Evolutionary conservation across 2,329 filamentous ascomycete genomes (phyloP), one percentile per base, ranked within the genome.

Genomic region (Diaporthe citrichinensis): DNA sequence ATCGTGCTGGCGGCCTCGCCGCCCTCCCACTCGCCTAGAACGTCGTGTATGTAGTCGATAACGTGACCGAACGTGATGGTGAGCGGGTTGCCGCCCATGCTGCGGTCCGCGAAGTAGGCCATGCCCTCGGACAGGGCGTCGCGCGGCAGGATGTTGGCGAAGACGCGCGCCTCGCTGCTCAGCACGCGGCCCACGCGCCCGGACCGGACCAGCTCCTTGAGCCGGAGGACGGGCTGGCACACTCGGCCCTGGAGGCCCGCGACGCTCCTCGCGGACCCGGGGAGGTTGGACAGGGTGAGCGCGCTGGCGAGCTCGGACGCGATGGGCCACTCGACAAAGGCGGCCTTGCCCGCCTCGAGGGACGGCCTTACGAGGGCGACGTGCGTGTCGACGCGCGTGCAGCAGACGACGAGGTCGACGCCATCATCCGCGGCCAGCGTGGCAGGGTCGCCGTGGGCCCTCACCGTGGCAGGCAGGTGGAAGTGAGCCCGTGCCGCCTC

Each of bases 241-340:
- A 85, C 82, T 7, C 86, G 82, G 3, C 83, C 86, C 79, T 90
- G 88, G 6, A 89, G 74, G 2, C 88, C 88, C 3, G 90, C 83
- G 34, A 87, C 81, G 0, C 86, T 90, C 65, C 81, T 83, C 0
- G 87, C 87, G 3, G 44, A 67, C 41, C 61, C 61, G 28, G 41
- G 61, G 14, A 88, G 75, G 1, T 79, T 78, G 0, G 82, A 78
- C 28, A 90, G 80, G 76, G 88, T 85, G 59, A 85, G 82, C 0
- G 87, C 84, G 75, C 88, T 83, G 1, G 79, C 76, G 1, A 85
- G 71, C 57, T 84, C 86, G 4, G 82, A 81, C 0, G 82, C 87
- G 1, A 88, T 81, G 4, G 87, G 88, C 87, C 87, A 88, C 78
- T 90, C 88, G n/a, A 86, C 83, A 73, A 86, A 89, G 17, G 87